Conservation (phyloP, 1,139 yeast species). For the Lodderomyces margitis region DNA sequence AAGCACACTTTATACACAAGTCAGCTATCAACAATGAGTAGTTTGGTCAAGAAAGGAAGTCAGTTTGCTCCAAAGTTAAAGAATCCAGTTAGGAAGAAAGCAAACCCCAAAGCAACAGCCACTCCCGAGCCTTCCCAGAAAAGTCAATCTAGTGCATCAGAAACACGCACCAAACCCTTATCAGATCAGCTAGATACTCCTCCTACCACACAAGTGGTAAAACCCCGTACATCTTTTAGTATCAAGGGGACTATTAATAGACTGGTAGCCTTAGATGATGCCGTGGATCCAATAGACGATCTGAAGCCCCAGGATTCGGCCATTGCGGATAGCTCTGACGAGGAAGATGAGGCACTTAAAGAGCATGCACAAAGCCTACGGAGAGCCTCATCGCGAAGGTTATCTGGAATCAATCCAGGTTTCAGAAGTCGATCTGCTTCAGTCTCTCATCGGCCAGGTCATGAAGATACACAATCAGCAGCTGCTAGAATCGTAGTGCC, state of each 20-base stretch:
- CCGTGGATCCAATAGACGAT: conserved; percentile 32
- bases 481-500: conserved; percentile 5
- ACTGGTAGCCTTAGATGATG: conserved; percentile 18
- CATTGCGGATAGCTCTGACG: conserved; percentile 15
- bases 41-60: conserved; percentile 43
- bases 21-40: no score
- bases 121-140: conserved; percentile 16
- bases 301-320: conserved; percentile 15
- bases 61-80: conserved; percentile 42
- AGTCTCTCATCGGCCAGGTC: conserved; percentile 13
- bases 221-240: conserved; percentile 9
- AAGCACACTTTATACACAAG: no score
- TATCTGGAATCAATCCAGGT: conserved; percentile 35
- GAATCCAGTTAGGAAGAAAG: conserved; percentile 22
- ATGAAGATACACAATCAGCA: conserved; percentile 1
- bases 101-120: conserved; percentile 19
- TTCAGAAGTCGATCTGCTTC: conserved; percentile 33
- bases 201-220: conserved; percentile 5
- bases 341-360: conserved; percentile 32
- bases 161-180: not conserved
- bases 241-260: conserved; percentile 5
- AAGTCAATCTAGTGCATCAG: not conserved
- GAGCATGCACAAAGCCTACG: conserved; percentile 25
- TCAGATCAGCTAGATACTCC: conserved; percentile 6
- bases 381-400: conserved; percentile 22